Conservation (phyloP, 2,329 filamentous ascomycete genomes). For the Colletotrichum sp. region DNA sequence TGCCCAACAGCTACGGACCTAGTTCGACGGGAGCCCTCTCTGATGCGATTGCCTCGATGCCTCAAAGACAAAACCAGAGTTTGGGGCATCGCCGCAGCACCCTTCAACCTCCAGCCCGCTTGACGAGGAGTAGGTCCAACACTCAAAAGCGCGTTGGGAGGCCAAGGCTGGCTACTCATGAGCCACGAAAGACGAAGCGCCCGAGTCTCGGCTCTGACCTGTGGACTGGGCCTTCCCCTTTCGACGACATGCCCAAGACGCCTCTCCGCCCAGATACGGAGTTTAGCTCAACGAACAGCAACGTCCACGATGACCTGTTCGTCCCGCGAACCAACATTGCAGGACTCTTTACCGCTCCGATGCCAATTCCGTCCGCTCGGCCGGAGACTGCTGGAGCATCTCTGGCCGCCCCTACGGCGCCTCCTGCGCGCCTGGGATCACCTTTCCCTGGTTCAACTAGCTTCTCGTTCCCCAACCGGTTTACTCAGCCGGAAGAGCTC, state of each 20-base stretch:
- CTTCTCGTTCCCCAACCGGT: slow-evolving; percentile 65
- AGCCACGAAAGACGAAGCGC: slow-evolving; percentile 54
- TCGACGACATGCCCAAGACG: slow-evolving; percentile 25
- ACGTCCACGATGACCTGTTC: slow-evolving; percentile 40
- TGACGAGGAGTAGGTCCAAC: slow-evolving; percentile 54
- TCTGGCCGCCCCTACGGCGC: slow-evolving; percentile 33
- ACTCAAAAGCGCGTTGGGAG: slow-evolving; percentile 57
- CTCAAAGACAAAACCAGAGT: slow-evolving; percentile 50
- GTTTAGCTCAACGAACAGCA: slow-evolving; percentile 38
- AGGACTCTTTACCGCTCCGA: slow-evolving; percentile 36
- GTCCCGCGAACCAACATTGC: slow-evolving; percentile 48
- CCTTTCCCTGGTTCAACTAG: slow-evolving; percentile 60
- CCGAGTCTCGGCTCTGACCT: slow-evolving; percentile 61
- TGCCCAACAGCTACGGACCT: slow-evolving; percentile 65
- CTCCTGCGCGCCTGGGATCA: slow-evolving; percentile 60
- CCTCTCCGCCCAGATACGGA: slow-evolving; percentile 27
- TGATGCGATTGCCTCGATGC: slow-evolving; percentile 39
- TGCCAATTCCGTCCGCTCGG: background rate
- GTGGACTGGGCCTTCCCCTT: slow-evolving; percentile 50
- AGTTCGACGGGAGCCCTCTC: slow-evolving; percentile 59
- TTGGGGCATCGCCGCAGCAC: slow-evolving; percentile 54
- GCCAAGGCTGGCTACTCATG: slow-evolving; percentile 48
- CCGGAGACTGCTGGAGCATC: background rate
- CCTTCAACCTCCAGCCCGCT: slow-evolving; percentile 58
- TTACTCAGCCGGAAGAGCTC: slow-evolving; percentile 51